These are phyloP conservation scores for Globisporangium camurandrum DNA, from an alignment of 352 stramenopile species.

Conservation along the genomic window DNA sequence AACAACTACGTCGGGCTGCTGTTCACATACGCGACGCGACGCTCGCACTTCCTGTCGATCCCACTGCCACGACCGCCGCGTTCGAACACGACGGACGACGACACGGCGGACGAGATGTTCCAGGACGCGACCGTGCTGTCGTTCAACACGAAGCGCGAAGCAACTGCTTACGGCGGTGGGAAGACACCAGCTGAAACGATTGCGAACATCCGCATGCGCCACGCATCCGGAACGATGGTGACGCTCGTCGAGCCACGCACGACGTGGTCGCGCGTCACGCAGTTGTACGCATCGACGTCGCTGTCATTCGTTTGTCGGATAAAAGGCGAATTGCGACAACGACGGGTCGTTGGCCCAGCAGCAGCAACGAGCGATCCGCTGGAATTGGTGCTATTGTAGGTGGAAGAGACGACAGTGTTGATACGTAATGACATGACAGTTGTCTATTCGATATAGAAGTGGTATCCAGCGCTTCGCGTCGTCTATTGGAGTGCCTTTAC, in stretches of 20 bases:
- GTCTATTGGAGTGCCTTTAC: neutral
- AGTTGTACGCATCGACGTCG: constrained; percentile 39
- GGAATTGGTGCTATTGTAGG: constrained; percentile 30
- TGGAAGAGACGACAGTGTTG: constrained; percentile 6
- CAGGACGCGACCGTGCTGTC: constrained; percentile 60
- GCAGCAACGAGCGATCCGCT: constrained; percentile 25
- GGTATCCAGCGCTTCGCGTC: neutral
- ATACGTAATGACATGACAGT: neutral
- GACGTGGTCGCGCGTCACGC: constrained; percentile 33
- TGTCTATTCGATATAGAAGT: neutral
- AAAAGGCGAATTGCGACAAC: constrained; percentile 41
- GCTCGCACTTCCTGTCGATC: constrained; percentile 52
- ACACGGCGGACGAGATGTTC: constrained; percentile 30
- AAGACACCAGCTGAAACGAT: constrained; percentile 77
- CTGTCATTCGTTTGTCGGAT: too few species aligned
- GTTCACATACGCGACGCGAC: too few species aligned
- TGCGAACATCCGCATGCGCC: constrained; percentile 84
- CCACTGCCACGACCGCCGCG: constrained; percentile 32
- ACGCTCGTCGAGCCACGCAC: constrained; percentile 51
- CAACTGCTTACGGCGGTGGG: constrained; percentile 49
- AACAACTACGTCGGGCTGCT: constrained; percentile 52
- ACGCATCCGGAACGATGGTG: constrained; percentile 73
- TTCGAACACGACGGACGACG: neutral
- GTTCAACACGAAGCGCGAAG: constrained; percentile 49
- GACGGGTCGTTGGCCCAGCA: constrained; percentile 45